These are phyloP conservation scores for Tardiomyces depauwii DNA, from an alignment of 1,139 yeast species.

Conservation along the genomic window DNA sequence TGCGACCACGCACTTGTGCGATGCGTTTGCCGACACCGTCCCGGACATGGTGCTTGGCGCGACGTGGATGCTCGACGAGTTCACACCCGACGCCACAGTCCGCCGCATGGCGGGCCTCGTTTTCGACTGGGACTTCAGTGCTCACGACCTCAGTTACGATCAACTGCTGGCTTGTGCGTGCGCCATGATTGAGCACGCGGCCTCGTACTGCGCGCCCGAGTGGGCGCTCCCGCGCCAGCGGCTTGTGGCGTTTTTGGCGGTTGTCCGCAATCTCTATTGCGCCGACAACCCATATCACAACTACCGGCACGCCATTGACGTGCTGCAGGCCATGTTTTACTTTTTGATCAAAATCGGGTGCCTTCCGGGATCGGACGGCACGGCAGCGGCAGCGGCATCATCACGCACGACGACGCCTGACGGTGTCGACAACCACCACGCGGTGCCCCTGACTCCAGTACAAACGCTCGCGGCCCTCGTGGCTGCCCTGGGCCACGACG, in stretches of 20 bases:
- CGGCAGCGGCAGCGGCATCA: neutral
- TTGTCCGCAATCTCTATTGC: slow-evolving; percentile 66
- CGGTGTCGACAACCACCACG: neutral
- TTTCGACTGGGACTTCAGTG: slow-evolving; percentile 40
- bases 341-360: slow-evolving; percentile 38
- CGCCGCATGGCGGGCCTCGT: neutral
- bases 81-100: neutral
- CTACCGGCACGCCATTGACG: slow-evolving; percentile 93
- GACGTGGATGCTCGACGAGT: neutral
- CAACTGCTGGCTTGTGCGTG: neutral
- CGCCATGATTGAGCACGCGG: neutral
- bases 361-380: slow-evolving; percentile 3
- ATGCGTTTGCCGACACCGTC: neutral
- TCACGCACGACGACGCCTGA: neutral
- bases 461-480: slow-evolving; percentile 50
- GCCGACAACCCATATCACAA: slow-evolving; percentile 87
- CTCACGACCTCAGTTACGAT: slow-evolving; percentile 56
- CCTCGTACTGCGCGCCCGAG: neutral
- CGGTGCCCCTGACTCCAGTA: slow-evolving; percentile 7
- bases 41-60: neutral
- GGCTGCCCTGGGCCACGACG: slow-evolving; percentile 91
- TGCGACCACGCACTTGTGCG: neutral
- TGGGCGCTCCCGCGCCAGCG: neutral
- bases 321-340: slow-evolving; percentile 77
- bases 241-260: slow-evolving; percentile 9